Conservation (phyloP, 192 early-diverging fungal genomes). For the Dissophora globulifera region DNA sequence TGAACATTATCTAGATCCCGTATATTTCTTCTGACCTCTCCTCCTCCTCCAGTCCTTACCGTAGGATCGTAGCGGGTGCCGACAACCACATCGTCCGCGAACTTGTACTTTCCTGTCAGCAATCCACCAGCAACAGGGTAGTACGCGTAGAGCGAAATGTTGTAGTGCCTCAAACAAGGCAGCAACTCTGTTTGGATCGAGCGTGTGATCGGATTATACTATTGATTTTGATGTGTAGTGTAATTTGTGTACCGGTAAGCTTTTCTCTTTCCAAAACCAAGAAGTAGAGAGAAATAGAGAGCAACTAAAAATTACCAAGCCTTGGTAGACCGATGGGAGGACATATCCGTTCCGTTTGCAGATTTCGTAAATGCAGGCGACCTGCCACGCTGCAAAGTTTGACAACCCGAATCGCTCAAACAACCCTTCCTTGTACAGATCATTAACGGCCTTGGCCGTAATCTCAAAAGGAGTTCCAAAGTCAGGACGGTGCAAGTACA, state of each 20-base stretch:
- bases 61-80: no score
- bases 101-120: no score
- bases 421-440: slow-evolving; percentile 61
- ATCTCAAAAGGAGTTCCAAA: slow-evolving; percentile 61
- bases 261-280: no score
- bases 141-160: slow-evolving; percentile 73
- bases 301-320: slow-evolving; percentile 20
- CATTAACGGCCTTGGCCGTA: slow-evolving; percentile 65
- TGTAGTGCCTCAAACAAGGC: slow-evolving; percentile 64
- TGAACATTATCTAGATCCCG: no score
- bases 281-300: no score
- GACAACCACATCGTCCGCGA: no score
- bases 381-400: slow-evolving; percentile 50
- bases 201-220: not conserved
- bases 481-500: slow-evolving; percentile 74
- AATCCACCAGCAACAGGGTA: slow-evolving; percentile 72
- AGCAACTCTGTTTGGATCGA: slow-evolving; percentile 58
- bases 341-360: slow-evolving; percentile 52
- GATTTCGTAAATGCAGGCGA: slow-evolving; percentile 29
- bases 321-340: slow-evolving; percentile 52
- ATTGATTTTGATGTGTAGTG: no score
- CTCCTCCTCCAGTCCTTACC: no score
- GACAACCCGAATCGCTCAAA: slow-evolving; percentile 58
- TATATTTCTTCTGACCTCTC: no score
- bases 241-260: no score